Base-by-base conservation (phyloP, 768 basidiomycete genomes). In the Collybiopsis confluens region DNA sequence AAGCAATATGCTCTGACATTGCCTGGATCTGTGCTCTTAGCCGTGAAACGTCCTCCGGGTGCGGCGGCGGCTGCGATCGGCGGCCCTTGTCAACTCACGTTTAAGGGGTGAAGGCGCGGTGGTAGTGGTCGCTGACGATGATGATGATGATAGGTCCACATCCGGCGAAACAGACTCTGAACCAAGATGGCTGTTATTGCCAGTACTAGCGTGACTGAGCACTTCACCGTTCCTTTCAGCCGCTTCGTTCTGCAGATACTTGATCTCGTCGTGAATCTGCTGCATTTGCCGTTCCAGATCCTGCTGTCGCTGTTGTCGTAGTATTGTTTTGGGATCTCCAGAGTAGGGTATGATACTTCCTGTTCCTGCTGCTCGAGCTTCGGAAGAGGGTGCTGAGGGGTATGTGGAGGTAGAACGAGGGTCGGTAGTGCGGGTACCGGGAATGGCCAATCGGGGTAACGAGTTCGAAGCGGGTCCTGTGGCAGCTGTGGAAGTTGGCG, bases 1-100 rank as follows among this genome's bases (percentile, higher is more conserved):
- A 43, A 28, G 33, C 48, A 35, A 58, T 58, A 24, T 55, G 57
- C 41, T 50, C 43, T 2, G 43, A 43, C 54, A 58, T 53, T n/a
- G 35, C 24, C 23, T 36, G 52, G 18, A 53, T 45, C 52, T 53
- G 52, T 1, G 21, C 38, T n/a, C 42, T 47, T 26, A 46, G 23
- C 23, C 30, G 35, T 20, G 44, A 24, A 23, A 45, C 54, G 26
- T 46, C 45, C 4, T 54, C 37, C n/a, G 16, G n/a, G n/a, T n/a
- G n/a, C n/a, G n/a, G n/a, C n/a, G 28, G 2, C 47, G 45, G 18
- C 37, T n/a, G 4, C 36, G 4, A 40, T 5, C 6, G 4, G 15
- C n/a, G 8, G 33, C 5, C n/a, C 41, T 35, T 52, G 20, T 52
- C 11, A 8, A 30, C 9, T 30, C 4, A 13, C 18, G n/a, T n/a